Evolutionary conservation across 345 rosid species (phyloP), one percentile per base, ranked within the genome.

Genomic region (Balakata baccata): DNA sequence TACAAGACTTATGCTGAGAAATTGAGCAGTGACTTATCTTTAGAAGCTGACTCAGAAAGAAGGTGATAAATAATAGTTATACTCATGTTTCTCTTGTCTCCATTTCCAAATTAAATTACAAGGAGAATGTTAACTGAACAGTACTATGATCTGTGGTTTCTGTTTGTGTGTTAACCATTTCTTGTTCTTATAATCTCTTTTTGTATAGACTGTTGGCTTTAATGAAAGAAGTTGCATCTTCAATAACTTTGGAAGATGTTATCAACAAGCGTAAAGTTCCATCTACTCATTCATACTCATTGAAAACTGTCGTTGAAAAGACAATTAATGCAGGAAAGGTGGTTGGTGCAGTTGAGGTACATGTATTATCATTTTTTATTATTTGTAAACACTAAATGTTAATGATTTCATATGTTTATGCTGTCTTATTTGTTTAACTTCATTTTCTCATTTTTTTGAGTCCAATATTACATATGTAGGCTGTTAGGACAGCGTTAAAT

Each of bases 321-420:
- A 73, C 81, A 66, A 88, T 92, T 73, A 87, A 93, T 14, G 66
- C 84, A 77, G 98, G 98, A 71, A 94, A 87, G 84, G 89, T 94
- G 62, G 95, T 85, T 81, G 90, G 86, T 77, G 85, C 94, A 54
- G 85, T 89, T 77, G 91, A 89, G 94, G 98, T 92, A 88, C n/a
- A 76, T 16, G 16, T 64, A 22, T 34, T 68, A 7, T 57, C 50
- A 70, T 47, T 6, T 14, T 49, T 29, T 29, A 2, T 29, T 29
- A 29, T 29, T 29, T 67, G 54, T 18, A 29, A 58, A 23, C 64
- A 49, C 13, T 69, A 64, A 51, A 69, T 41, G 47, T 54, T 61
- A 13, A 64, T 43, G 17, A 61, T 25, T n/a, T n/a, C n/a, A n/a
- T n/a, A n/a, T n/a, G n/a, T 25, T 60, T 41, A 10, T 60, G 3